phyloP scores from a whole-genome alignment of 805 yeast species.

The Soucietia sequanensis region DNA sequence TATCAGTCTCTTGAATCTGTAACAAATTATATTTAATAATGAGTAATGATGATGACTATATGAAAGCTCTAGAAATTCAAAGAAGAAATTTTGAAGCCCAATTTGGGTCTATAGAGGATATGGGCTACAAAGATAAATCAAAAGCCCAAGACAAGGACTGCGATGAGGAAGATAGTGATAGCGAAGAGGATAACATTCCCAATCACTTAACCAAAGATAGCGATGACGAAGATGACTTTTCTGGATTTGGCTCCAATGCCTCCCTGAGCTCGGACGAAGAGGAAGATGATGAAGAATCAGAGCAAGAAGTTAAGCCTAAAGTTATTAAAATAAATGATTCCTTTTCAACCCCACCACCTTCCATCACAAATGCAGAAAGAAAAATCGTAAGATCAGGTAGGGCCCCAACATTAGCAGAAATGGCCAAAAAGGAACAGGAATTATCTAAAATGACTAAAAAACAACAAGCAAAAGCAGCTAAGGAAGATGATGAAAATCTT shows the following conservation, averaged over 20 bases:
- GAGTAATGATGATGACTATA: constrained; percentile 31
- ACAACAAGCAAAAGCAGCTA: constrained; percentile 32
- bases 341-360: constrained; percentile 24
- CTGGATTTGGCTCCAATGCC: constrained; percentile 4
- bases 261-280: constrained; percentile 5
- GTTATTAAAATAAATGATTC: constrained; percentile 49
- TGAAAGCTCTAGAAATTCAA: constrained; percentile 48
- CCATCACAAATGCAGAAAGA: constrained; percentile 44
- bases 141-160: constrained; percentile 14
- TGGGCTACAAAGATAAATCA: constrained; percentile 36
- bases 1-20: too few species aligned
- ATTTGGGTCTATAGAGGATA: constrained; percentile 55
- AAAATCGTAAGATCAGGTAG: constrained; percentile 60
- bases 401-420: constrained; percentile 47
- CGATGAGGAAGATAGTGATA: constrained; percentile 18
- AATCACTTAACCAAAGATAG: too few species aligned
- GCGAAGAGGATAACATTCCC: constrained; percentile 19
- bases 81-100: constrained; percentile 61
- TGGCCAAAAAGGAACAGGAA: constrained; percentile 23
- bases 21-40: too few species aligned
- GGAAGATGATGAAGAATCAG: constrained; percentile 11
- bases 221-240: constrained; percentile 10
- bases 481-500: constrained; percentile 50
- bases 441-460: constrained; percentile 28
- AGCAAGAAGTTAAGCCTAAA: constrained; percentile 30